phyloP scores from a whole-genome alignment of 2,329 filamentous ascomycete species.

The Pseudocercospora pini-densiflorae region DNA sequence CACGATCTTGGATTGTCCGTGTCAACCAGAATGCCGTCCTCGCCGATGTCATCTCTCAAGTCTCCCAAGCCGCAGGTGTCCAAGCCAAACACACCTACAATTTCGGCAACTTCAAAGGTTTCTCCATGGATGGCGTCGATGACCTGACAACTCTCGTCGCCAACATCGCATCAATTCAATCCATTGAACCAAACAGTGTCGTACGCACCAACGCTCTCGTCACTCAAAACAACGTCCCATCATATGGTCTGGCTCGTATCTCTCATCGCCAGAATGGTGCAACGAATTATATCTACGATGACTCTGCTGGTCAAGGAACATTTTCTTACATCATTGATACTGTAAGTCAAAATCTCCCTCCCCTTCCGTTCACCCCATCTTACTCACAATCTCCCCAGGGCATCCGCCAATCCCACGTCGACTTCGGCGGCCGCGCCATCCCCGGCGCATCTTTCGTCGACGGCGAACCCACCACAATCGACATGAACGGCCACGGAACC shows the following conservation, averaged over 20 bases:
- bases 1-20: constrained; percentile 31
- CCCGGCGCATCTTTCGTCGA: constrained; percentile 32
- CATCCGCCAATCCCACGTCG: constrained; percentile 28
- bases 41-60: constrained; percentile 24
- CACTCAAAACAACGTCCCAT: constrained; percentile 43
- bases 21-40: constrained; percentile 26
- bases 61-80: constrained; percentile 21
- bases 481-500: constrained; percentile 66
- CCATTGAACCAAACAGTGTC: constrained; percentile 46
- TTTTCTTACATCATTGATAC: constrained; percentile 35
- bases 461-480: constrained; percentile 35
- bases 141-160: constrained; percentile 38
- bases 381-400: constrained; percentile 9
- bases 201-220: constrained; percentile 43
- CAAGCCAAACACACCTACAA: constrained; percentile 41
- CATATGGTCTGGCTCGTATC: constrained; percentile 50
- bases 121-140: constrained; percentile 43
- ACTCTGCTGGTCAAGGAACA: constrained; percentile 39
- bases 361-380: background rate
- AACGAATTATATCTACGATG: constrained; percentile 46
- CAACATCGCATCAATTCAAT: constrained; percentile 38
- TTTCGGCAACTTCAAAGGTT: constrained; percentile 46
- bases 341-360: constrained; percentile 13
- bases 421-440: constrained; percentile 37
- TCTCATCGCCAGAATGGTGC: constrained; percentile 41